These are phyloP conservation scores for Penicillium pancosmium DNA, from an alignment of 495 filamentous ascomycete genomes.

Conservation along the genomic window DNA sequence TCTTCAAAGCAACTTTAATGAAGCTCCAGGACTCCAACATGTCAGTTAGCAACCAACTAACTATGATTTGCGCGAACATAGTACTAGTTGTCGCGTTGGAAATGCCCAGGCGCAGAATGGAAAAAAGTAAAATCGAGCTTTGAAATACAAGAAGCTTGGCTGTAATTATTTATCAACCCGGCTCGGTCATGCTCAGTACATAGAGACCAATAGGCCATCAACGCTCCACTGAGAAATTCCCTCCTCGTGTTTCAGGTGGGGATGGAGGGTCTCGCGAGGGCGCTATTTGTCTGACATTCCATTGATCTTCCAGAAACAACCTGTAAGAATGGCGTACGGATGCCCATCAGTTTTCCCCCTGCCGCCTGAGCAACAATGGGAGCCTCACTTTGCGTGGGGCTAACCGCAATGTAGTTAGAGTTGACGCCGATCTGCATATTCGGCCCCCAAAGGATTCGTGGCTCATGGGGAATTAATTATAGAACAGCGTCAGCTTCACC, in stretches of 20 bases:
- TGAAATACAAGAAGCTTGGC: no score
- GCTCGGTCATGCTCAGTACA: no score
- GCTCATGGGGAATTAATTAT: slow-evolving; percentile 13
- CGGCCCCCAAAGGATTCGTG: slow-evolving; percentile 15
- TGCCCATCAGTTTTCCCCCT: background rate
- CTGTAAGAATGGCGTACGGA: background rate
- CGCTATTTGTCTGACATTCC: slow-evolving; percentile 3
- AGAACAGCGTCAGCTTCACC: slow-evolving; percentile 7
- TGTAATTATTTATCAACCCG: no score
- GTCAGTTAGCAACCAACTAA: no score
- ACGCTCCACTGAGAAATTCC: background rate
- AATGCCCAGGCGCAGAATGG: no score
- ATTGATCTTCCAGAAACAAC: slow-evolving; percentile 6
- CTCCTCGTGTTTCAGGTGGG: background rate
- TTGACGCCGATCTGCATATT: slow-evolving; percentile 14
- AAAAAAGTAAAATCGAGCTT: no score
- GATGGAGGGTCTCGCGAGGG: background rate
- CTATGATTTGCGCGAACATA: no score
- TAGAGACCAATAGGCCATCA: no score
- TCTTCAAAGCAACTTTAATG: no score
- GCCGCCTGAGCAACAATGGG: background rate
- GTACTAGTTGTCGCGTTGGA: no score
- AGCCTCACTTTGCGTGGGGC: slow-evolving; percentile 4
- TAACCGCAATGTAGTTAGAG: slow-evolving; percentile 19
- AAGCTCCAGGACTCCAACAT: no score